Base-by-base conservation (phyloP, 345 rosid species). In the Citrus reticulata region DNA sequence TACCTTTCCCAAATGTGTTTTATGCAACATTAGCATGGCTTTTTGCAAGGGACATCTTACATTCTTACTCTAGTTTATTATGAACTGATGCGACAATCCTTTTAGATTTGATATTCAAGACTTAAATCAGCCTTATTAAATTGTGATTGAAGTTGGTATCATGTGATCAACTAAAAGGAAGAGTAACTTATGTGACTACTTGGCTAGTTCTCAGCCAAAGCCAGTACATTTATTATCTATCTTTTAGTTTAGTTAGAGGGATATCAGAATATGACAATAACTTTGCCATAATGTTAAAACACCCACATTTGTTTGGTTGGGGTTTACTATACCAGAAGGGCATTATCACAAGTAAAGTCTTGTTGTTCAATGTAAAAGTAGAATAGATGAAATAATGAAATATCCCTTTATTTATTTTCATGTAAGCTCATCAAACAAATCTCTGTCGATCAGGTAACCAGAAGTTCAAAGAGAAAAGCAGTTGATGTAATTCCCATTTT, bases 401-500 rank as follows among this genome's bases (percentile, higher is more conserved):
- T 46, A 11, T 13, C 17, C 17, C 16, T 72, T 35, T n/a, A 13
- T 29, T 58, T n/a, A 46, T 34, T 7, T 34, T 10, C 7, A 39
- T 34, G 20, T 13, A 72, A 42, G n/a, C 72, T 35, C 64, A 74
- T 70, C 32, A 70, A 77, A 16, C 25, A 16, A 63, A 13, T 63
- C 40, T 64, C 51, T 35, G 60, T 57, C 78, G 49, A 69, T 77
- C 79, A 96, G 97, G 91, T 76, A 69, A 84, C 81, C 80, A 80
- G 85, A 78, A 72, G 81, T 79, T 87, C 76, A 5, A 94, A 97
- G 89, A 93, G 98, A 79, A 92, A 88, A 89, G 83, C 30, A 8
- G 82, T 13, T 72, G 89, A 83, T 22, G 73, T 24, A 42, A 68
- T 59, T 39, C 40, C 76, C 22, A 75, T 39, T 63, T 67, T 71